phyloP scores from a whole-genome alignment of 2,329 filamentous ascomycete species.

The Camillea tinctor region DNA sequence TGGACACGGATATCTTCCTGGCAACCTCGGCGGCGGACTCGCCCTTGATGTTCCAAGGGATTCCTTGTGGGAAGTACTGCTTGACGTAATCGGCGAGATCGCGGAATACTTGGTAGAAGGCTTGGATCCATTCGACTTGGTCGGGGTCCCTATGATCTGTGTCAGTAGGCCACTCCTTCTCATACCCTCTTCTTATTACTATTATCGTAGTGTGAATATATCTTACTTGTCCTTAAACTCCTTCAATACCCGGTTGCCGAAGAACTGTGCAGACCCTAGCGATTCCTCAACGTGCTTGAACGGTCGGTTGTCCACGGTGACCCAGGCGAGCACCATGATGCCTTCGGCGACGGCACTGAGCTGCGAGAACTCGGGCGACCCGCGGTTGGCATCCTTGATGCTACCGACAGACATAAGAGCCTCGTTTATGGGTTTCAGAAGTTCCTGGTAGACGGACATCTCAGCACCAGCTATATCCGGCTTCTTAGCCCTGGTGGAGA shows the following conservation, averaged over 20 bases:
- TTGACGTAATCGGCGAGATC: conserved; percentile 82
- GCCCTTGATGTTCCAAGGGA: conserved; percentile 83
- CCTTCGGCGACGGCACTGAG: conserved; percentile 86
- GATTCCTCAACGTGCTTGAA: conserved; percentile 83
- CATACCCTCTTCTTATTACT: neutral
- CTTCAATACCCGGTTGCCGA: conserved; percentile 89
- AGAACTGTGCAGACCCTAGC: conserved; percentile 84
- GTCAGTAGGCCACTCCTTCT: conserved; percentile 13
- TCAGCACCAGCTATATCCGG: conserved; percentile 65
- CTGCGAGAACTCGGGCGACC: conserved; percentile 73
- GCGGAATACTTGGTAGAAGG: conserved; percentile 90
- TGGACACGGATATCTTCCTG: conserved; percentile 53
- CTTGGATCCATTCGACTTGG: conserved; percentile 84
- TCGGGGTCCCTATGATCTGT: conserved; percentile 53
- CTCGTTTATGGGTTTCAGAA: conserved; percentile 84
- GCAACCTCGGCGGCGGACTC: conserved; percentile 67
- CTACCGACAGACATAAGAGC: conserved; percentile 76
- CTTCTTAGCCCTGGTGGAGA: conserved; percentile 89
- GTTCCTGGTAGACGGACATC: conserved; percentile 66
- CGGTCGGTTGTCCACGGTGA: conserved; percentile 79
- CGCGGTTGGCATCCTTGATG: conserved; percentile 78
- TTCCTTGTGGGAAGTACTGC: conserved; percentile 73
- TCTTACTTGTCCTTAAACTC: conserved; percentile 71
- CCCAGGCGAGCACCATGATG: conserved; percentile 87
- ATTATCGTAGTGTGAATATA: neutral